Evolutionary conservation across 345 rosid species (phyloP).

Genomic region (Carallia brachiata): DNA sequence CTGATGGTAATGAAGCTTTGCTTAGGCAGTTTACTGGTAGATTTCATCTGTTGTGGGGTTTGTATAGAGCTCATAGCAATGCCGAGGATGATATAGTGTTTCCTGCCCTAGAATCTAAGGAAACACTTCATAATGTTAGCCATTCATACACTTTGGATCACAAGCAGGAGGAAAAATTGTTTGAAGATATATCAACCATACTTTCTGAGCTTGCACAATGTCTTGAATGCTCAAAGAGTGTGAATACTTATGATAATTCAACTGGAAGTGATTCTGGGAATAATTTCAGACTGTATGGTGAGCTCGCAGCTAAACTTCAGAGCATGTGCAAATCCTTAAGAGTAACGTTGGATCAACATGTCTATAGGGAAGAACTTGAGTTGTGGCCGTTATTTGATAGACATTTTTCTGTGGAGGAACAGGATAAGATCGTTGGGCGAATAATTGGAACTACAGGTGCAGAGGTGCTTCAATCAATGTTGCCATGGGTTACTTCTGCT

Average conservation of each 20-base stretch:
- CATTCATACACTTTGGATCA: conserved; percentile 64
- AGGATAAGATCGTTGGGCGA: conserved; percentile 57
- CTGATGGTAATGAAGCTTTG: conserved; percentile 44
- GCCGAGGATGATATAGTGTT: conserved; percentile 68
- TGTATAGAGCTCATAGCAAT: conserved; percentile 62
- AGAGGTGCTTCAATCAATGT: conserved; percentile 64
- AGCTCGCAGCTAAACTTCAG: conserved; percentile 56
- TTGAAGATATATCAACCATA: conserved; percentile 52
- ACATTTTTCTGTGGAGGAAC: conserved; percentile 62
- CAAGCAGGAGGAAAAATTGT: conserved; percentile 57
- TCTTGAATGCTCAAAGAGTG: conserved; percentile 31
- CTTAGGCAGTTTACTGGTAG: conserved; percentile 61
- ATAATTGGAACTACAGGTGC: conserved; percentile 67
- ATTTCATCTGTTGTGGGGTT: conserved; percentile 57
- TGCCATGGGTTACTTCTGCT: conserved; percentile 67
- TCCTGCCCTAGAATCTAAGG: conserved; percentile 60
- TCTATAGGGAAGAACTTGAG: conserved; percentile 56
- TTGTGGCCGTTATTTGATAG: conserved; percentile 62
- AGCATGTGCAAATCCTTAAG: conserved; percentile 63
- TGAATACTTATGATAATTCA: conserved; percentile 13
- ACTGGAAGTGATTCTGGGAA: conserved; percentile 17
- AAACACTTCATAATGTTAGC: conserved; percentile 61
- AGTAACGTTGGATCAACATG: conserved; percentile 62
- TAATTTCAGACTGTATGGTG: conserved; percentile 32
- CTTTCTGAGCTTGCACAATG: conserved; percentile 49